Evolutionary conservation across 2,329 filamentous ascomycete genomes (phyloP), one percentile per base, ranked within the genome.

Genomic region (Verticillium alfalfae): DNA sequence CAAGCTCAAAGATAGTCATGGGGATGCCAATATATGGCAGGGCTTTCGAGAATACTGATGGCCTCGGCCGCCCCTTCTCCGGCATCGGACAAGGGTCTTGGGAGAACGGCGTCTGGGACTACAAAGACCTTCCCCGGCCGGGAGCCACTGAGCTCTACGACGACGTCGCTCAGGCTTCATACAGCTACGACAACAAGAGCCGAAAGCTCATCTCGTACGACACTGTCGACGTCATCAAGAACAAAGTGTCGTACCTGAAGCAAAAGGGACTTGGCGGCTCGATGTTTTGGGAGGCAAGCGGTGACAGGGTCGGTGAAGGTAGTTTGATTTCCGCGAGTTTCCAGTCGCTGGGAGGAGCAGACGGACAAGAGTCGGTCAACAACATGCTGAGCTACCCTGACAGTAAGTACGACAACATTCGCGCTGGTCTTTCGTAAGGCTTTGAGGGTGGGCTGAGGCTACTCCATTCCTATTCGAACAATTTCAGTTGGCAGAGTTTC

Each of bases 201-300:
- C 77, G 82, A 62, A 85, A 86, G 66, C 84, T 96, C 75, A 80
- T 96, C 65, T 88, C 85, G 26, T 96, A 91, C 71, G 87, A 90
- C 70, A 91, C 84, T 1, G 82, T 86, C 0, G 76, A 78, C 34
- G 83, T 88, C 67, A 80, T 87, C 36, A 72, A 76, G 58, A 70
- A 76, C 66, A 96, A 95, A 77, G 85, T 86, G 5, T 69, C 77
- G 2, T 94, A 89, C 71, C 84, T 93, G 67, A 81, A 83, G 73
- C 69, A 75, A 58, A 79, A 81, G 61, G 82, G 85, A 0, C 79
- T 95, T 1, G 91, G 88, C 3, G 92, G 91, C 31, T 87, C 84
- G 36, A 94, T 95, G 90, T 96, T 91, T 84, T 96, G 91, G 91
- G 91, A 95, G 72, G 87, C 84, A 16, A 91, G 87, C 64, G 86